Evolutionary conservation across 2,329 filamentous ascomycete genomes (phyloP), one percentile per base, ranked within the genome.

Genomic region (Nothophaeocryptopus gaeumannii): DNA sequence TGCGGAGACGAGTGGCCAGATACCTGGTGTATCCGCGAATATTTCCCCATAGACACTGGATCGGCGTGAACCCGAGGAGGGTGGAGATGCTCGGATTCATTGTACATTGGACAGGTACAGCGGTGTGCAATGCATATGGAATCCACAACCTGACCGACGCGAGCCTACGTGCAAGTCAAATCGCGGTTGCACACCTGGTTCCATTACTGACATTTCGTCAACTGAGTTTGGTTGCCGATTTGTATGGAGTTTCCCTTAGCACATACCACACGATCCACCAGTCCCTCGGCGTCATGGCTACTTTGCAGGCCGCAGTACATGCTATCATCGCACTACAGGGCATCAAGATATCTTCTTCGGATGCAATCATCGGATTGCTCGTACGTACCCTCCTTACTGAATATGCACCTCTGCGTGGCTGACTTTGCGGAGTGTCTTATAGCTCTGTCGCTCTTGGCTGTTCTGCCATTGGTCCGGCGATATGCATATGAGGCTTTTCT

Each of bases 401-500:
- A 37, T 38, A 29, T 12, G 32, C 31, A 45, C 13, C 5, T 30
- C 43, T 29, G 9, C 34, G n/a, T 29, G 34, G 20, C 43, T 45
- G 1, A 45, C 34, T 38, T 15, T 39, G 20, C 34, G 20, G 5
- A 45, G 43, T 38, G 33, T 15, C 20, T 45, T 26, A 26, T 38
- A 16, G 34, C 20, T 12, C 15, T 45, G 13, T 16, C 33, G 5
- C 13, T 38, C 12, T 37, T 45, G 11, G 33, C 43, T 8, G 12
- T 37, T 45, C 26, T 45, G 10, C 43, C 43, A 15, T 29, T 9
- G 2, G 33, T 45, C 9, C 33, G 43, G 20, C 43, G 43, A 8
- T 45, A 26, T 33, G 43, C 34, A 33, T 45, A 45, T 29, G 43
- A 45, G 9, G 16, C 13, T 13, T 45, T 45, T 29, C 43, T 45